Conservation (phyloP, 1,284 basidiomycete genomes). For the Trametes sp. region DNA sequence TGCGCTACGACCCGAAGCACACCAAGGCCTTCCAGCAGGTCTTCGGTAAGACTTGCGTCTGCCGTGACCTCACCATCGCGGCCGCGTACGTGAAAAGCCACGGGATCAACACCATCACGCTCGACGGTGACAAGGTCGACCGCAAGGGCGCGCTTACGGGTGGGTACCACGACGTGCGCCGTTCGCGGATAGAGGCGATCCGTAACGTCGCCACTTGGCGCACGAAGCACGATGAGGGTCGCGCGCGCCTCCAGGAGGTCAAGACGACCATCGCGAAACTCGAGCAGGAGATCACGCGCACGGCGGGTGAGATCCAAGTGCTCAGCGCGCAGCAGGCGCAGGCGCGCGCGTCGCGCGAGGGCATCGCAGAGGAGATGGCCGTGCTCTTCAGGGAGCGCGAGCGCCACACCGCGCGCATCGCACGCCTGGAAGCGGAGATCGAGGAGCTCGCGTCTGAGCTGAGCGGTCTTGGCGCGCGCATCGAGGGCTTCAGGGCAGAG, state of each 20-base stretch:
- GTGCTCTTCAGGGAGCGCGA: slow-evolving; percentile 77
- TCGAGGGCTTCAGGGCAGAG: slow-evolving; percentile 76
- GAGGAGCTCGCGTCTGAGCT: slow-evolving; percentile 81
- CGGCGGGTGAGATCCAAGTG: slow-evolving; percentile 80
- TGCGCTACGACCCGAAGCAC: slow-evolving; percentile 78
- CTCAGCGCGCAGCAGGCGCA: slow-evolving; percentile 76
- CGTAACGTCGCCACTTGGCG: slow-evolving; percentile 84
- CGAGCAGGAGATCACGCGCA: slow-evolving; percentile 88
- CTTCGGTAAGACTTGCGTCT: slow-evolving; percentile 98
- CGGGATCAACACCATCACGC: slow-evolving; percentile 95
- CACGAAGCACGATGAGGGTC: slow-evolving; percentile 73
- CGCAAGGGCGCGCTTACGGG: slow-evolving; percentile 96
- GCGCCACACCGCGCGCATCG: slow-evolving; percentile 66
- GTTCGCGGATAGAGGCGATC: slow-evolving; percentile 91
- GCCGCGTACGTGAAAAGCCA: slow-evolving; percentile 96
- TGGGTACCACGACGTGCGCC: slow-evolving; percentile 92
- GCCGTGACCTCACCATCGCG: slow-evolving; percentile 90
- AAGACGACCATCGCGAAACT: slow-evolving; percentile 72
- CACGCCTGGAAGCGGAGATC: slow-evolving; percentile 72
- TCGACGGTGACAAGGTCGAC: slow-evolving; percentile 98
- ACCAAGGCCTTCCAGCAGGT: slow-evolving; percentile 94
- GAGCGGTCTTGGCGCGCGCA: slow-evolving; percentile 61
- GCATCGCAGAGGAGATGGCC: slow-evolving; percentile 70
- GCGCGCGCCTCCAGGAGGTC: slow-evolving; percentile 74
- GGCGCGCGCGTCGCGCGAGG: slow-evolving; percentile 73